Conservation (phyloP, 1,284 basidiomycete species). For the Austroboletus niveus region DNA sequence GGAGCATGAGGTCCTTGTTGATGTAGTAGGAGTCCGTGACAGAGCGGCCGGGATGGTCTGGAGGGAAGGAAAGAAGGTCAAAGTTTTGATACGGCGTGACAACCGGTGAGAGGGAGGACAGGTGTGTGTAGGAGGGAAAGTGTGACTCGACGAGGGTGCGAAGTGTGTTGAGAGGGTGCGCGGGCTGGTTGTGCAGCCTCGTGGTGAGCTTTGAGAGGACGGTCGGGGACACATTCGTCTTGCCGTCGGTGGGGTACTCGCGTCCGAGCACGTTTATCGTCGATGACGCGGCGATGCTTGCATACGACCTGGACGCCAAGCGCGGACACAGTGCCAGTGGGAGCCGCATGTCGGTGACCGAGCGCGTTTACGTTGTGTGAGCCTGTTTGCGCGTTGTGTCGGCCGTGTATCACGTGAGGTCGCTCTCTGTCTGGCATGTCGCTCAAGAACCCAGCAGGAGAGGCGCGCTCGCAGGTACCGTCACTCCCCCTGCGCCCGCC, state of each 20-base stretch:
- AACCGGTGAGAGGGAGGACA: slow-evolving; percentile 78
- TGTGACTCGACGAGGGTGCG: slow-evolving; percentile 84
- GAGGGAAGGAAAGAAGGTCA: slow-evolving; percentile 92
- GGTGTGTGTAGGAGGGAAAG: slow-evolving; percentile 67
- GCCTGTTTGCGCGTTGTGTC: slow-evolving; percentile 13
- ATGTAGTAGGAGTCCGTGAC: slow-evolving; percentile 96
- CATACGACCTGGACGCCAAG: slow-evolving; percentile 13
- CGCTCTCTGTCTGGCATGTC: slow-evolving; percentile 17
- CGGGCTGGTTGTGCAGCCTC: slow-evolving; percentile 71
- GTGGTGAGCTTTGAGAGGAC: slow-evolving; percentile 77
- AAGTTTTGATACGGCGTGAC: slow-evolving; percentile 95
- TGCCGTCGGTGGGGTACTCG: slow-evolving; percentile 68
- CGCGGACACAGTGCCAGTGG: slow-evolving; percentile 6
- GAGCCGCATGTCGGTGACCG: slow-evolving; percentile 18
- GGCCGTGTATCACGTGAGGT: slow-evolving; percentile 8
- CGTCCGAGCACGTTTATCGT: slow-evolving; percentile 48
- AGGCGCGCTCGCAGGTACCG: slow-evolving; percentile 21
- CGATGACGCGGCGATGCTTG: slow-evolving; percentile 22
- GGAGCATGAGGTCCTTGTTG: slow-evolving; percentile 87
- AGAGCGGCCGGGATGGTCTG: slow-evolving; percentile 90
- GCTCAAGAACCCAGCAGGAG: slow-evolving; percentile 6
- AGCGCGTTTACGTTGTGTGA: slow-evolving; percentile 20
- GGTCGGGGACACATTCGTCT: slow-evolving; percentile 84
- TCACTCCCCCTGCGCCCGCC: neutral
- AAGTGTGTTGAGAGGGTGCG: slow-evolving; percentile 87